phyloP scores from a whole-genome alignment of 1,139 yeast species.

The Nakaseomyces kungkrabaensis region DNA sequence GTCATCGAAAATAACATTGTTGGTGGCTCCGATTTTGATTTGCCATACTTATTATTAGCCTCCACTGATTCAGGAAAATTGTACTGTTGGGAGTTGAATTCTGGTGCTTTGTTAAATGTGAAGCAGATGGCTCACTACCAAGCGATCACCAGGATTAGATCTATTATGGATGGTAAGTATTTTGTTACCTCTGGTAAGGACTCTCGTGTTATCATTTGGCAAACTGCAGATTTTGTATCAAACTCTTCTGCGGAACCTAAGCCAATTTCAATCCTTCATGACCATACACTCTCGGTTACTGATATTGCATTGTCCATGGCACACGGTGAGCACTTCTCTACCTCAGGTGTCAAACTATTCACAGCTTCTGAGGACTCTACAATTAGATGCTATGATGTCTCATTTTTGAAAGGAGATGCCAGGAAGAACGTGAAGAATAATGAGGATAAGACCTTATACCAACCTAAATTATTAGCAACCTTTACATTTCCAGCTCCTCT shows the following conservation, averaged over 20 bases:
- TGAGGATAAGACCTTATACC: slow-evolving; percentile 19
- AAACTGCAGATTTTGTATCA: slow-evolving; percentile 44
- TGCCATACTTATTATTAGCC: slow-evolving; percentile 63
- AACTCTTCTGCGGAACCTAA: slow-evolving; percentile 28
- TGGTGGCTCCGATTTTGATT: slow-evolving; percentile 31
- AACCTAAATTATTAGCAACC: slow-evolving; percentile 46
- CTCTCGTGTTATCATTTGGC: slow-evolving; percentile 72
- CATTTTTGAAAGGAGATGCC: slow-evolving; percentile 8
- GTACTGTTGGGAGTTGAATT: slow-evolving; percentile 76
- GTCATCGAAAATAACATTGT: slow-evolving; percentile 16
- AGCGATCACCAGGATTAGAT: slow-evolving; percentile 47
- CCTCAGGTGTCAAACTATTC: slow-evolving; percentile 54
- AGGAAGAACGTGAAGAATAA: slow-evolving; percentile 6
- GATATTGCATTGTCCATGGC: slow-evolving; percentile 36
- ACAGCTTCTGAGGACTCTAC: slow-evolving; percentile 73
- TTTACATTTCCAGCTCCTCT: slow-evolving; percentile 56
- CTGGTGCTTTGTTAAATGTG: slow-evolving; percentile 65
- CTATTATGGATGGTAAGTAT: slow-evolving; percentile 57
- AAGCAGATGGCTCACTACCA: slow-evolving; percentile 78
- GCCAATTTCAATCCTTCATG: slow-evolving; percentile 47
- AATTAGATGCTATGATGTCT: slow-evolving; percentile 51
- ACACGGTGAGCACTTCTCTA: slow-evolving; percentile 17
- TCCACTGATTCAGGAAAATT: slow-evolving; percentile 50
- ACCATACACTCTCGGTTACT: slow-evolving; percentile 68
- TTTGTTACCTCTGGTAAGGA: slow-evolving; percentile 74